These are phyloP conservation scores for Pharnaceum exiguum DNA, from an alignment of 148 eudicot genomes.

Conservation along the genomic window DNA sequence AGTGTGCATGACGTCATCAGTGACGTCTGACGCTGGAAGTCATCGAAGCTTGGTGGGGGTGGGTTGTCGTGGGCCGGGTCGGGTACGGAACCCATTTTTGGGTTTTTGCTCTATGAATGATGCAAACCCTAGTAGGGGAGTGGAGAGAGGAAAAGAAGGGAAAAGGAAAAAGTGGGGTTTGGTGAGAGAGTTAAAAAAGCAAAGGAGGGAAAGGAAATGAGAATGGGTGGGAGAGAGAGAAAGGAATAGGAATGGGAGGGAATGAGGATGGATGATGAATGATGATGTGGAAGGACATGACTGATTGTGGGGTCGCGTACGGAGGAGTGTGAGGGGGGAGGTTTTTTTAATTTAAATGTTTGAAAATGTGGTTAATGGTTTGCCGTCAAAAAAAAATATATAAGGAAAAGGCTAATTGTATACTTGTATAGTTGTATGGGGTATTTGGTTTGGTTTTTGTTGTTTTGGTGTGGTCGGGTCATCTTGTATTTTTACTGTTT, in stretches of 20 bases:
- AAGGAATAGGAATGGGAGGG: conserved; percentile 3
- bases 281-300: conserved; percentile 16
- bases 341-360: no score
- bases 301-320: conserved; percentile 20
- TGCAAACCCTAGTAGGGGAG: conserved; percentile 31
- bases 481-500: no score
- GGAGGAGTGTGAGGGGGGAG: no score
- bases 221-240: neutral
- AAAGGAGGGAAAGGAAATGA: neutral
- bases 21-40: conserved; percentile 80
- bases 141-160: conserved; percentile 8
- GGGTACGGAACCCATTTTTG: conserved; percentile 61
- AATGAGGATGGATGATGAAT: neutral
- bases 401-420: no score
- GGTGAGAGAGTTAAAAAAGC: no score
- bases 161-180: no score
- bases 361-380: no score
- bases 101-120: neutral
- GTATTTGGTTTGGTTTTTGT: no score
- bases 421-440: no score
- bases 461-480: no score
- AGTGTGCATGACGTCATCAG: conserved; percentile 96
- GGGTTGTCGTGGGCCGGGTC: conserved; percentile 64
- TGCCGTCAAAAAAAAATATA: no score
- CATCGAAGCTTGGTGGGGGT: conserved; percentile 62